Evolutionary conservation across 345 rosid species (phyloP).

Genomic region (Durio zibethinus): DNA sequence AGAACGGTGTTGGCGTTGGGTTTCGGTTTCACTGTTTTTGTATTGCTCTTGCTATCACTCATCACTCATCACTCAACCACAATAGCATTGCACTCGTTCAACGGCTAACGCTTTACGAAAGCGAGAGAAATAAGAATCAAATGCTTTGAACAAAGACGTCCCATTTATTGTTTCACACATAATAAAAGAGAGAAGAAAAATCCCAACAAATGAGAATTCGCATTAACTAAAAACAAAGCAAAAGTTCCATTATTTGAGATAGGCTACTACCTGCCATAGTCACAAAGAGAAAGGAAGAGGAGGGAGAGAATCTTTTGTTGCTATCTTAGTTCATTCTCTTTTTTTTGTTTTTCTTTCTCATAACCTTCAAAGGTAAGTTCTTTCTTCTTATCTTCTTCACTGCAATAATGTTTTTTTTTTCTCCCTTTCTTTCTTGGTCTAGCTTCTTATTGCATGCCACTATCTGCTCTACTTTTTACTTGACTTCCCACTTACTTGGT

Average conservation of each 20-base stretch:
- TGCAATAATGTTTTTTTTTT: neutral
- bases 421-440: neutral
- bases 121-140: conserved; percentile 29
- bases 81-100: neutral
- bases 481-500: neutral
- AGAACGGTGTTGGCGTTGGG: conserved; percentile 2
- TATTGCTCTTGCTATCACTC: conserved; percentile 9
- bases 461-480: conserved; percentile 2
- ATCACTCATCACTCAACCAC: conserved; percentile 6
- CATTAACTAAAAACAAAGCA: conserved; percentile 14
- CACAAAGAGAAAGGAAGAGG: neutral
- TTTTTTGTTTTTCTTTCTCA: neutral
- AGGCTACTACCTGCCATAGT: neutral
- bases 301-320: conserved; percentile 21
- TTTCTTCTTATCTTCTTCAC: conserved; percentile 20
- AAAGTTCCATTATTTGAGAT: conserved; percentile 1
- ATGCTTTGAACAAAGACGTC: conserved; percentile 32
- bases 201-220: neutral
- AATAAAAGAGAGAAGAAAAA: neutral
- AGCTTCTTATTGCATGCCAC: conserved; percentile 17
- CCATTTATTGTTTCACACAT: conserved; percentile 16
- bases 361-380: conserved; percentile 20
- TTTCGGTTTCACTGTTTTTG: conserved; percentile 9
- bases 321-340: neutral
- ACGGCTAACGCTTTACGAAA: neutral